Evolutionary conservation across 2,329 filamentous ascomycete genomes (phyloP).

Genomic region (Tolypocladium ovalisporum): DNA sequence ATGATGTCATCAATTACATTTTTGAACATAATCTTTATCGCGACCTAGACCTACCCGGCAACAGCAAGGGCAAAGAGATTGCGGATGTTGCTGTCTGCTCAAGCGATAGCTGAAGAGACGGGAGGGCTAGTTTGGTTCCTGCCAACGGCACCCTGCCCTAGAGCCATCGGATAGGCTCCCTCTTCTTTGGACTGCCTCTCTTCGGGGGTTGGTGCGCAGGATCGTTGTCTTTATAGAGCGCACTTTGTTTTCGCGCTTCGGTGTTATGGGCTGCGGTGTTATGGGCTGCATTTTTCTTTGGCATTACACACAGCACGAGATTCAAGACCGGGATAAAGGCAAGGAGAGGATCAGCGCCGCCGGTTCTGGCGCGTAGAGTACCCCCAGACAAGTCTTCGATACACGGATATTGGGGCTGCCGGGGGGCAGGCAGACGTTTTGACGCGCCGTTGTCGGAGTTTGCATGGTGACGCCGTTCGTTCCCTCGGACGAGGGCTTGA

Average conservation of each 20-base stretch:
- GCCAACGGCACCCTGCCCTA: background rate
- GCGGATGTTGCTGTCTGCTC: conserved; percentile 9
- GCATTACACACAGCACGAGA: background rate
- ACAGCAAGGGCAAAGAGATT: conserved; percentile 14
- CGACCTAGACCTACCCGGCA: conserved; percentile 26
- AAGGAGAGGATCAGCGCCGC: background rate
- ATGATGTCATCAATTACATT: conserved; percentile 65
- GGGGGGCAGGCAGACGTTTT: background rate
- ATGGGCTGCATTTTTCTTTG: background rate
- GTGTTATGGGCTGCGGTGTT: too few species aligned
- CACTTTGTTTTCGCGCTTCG: background rate
- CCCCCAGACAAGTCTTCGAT: background rate
- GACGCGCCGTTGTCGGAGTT: background rate
- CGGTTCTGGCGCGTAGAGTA: background rate
- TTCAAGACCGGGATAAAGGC: background rate
- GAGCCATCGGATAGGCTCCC: background rate
- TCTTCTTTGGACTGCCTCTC: background rate
- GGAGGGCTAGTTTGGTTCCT: background rate
- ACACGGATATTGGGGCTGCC: background rate
- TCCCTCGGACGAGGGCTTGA: background rate
- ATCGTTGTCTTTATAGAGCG: background rate
- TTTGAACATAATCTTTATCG: conserved; percentile 55
- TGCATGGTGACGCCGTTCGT: background rate
- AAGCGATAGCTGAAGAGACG: conserved; percentile 14
- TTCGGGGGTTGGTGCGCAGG: background rate